Base-by-base conservation (phyloP, 805 yeast genomes). In the Zygotorulaspora danielsina region DNA sequence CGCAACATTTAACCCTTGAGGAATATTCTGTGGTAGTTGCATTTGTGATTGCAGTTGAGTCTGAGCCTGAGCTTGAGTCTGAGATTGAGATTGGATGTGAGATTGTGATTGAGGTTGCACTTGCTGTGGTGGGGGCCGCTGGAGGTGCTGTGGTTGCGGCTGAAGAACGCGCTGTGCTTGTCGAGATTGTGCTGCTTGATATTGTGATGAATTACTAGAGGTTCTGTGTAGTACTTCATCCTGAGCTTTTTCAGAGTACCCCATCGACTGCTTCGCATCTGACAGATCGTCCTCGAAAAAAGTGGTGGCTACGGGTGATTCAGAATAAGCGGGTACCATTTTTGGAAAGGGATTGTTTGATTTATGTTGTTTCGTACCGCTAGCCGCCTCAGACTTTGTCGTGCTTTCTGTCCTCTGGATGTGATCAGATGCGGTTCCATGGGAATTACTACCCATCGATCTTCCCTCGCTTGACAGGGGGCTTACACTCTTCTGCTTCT, bases 281-380 rank as follows among this genome's bases (percentile, higher is more conserved):
- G 27, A 9, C 8, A 26, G 28, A 15, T 41, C 40, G n/a, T 34
- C 35, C 10, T 27, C 6, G 12, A 34, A 36, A 17, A 38, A 41
- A 21, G 39, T 36, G 19, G 32, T 33, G 2, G 31, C 22, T 6
- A 36, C 21, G 5, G 22, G 18, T 8, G 36, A 15, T 8, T 34
- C 36, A 7, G 36, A 11, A 12, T 19, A 31, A 4, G 33, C 35
- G 22, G 37, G 37, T 6, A 45, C 44, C 40, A 53, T 55, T 32
- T 44, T 53, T 8, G 65, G 66, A 33, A 61, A 61, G 16, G 66
- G 66, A 40, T 61, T 61, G 37, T 51, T 58, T 5, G 61, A 51
- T 42, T 58, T 56, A 45, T 61, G 61, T 34, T 57, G 63, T 42
- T 49, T 59, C 8, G 46, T 36, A 12, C 42, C 42, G 3, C 37